Evolutionary conservation across 768 basidiomycete species (phyloP).

Genomic region (Tylopilus rubrobrunneus): DNA sequence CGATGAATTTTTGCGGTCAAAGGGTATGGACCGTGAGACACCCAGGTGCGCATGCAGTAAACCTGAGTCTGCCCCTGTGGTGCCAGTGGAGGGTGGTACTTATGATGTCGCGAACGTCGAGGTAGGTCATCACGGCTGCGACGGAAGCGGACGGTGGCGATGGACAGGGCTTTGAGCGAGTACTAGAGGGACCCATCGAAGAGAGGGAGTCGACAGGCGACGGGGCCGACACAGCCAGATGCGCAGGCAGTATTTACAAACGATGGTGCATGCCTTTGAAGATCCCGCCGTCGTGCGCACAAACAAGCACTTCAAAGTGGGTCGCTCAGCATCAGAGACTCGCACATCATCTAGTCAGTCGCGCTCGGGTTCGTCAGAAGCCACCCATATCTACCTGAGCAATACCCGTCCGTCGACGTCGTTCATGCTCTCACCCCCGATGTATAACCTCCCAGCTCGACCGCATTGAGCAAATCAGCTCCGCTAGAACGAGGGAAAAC

Average conservation of each 20-base stretch:
- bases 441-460: constrained; percentile 17
- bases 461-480: constrained; percentile 29
- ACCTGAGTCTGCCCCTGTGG: constrained; percentile 46
- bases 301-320: constrained; percentile 27
- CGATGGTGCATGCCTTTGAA: constrained; percentile 38
- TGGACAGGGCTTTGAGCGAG: constrained; percentile 58
- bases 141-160: constrained; percentile 54
- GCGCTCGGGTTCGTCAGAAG: constrained; percentile 27
- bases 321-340: constrained; percentile 24
- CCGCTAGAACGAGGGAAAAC: constrained; percentile 29
- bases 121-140: constrained; percentile 45
- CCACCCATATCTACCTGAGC: constrained; percentile 14
- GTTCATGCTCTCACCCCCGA: constrained; percentile 25
- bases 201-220: not conserved
- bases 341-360: constrained; percentile 33
- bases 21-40: constrained; percentile 46
- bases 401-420: constrained; percentile 6
- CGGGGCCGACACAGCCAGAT: constrained; percentile 4
- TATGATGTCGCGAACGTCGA: constrained; percentile 59
- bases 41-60: constrained; percentile 54
- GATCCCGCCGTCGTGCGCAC: constrained; percentile 29
- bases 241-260: constrained; percentile 22
- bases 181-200: constrained; percentile 53
- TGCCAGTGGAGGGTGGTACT: not conserved
- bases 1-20: constrained; percentile 53